A percentile compares a stretch with the other conserved stretches of the same genome.
phyloP scores from a whole-genome alignment of 306 rosid genomes.

The Biancaea sappan region DNA sequence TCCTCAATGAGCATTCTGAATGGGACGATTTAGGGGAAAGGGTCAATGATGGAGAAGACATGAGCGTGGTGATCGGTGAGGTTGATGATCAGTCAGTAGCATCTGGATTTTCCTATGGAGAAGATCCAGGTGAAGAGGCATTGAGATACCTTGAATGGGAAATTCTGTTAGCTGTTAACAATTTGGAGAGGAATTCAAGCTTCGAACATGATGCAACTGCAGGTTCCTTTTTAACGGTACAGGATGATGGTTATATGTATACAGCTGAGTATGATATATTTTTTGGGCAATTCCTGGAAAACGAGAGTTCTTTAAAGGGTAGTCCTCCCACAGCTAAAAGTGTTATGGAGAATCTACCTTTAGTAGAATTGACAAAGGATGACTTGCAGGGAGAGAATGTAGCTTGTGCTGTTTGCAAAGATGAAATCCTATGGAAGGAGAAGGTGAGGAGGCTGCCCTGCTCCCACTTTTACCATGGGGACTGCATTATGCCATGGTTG shows the following conservation, averaged over 20 bases:
- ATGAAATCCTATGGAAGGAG: conserved; percentile 62
- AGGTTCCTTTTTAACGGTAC: conserved; percentile 44
- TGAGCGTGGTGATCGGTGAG: conserved; percentile 40
- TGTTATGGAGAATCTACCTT: conserved; percentile 70
- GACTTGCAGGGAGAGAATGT: conserved; percentile 55
- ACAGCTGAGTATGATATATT: conserved; percentile 58
- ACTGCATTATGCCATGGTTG: conserved; percentile 92
- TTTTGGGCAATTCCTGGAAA: conserved; percentile 73
- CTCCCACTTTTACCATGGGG: conserved; percentile 80
- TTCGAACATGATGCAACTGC: conserved; percentile 38
- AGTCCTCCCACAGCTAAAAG: conserved; percentile 74
- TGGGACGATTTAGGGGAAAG: conserved; percentile 73
- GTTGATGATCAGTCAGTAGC: conserved; percentile 59
- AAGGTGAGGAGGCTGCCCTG: conserved; percentile 84
- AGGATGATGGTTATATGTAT: conserved; percentile 57
- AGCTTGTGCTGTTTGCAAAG: conserved; percentile 82
- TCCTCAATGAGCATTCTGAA: conserved; percentile 52
- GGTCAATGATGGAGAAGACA: conserved; percentile 48
- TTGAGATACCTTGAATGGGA: conserved; percentile 75
- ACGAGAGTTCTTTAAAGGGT: conserved; percentile 61
- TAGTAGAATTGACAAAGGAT: conserved; percentile 64
- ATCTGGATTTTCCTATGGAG: conserved; percentile 56
- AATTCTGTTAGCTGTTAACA: conserved; percentile 70
- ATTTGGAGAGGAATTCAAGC: conserved; percentile 47
- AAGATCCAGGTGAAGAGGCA: conserved; percentile 51